Conservation (phyloP, 306 rosid species). For the Pterocarpus macrocarpus region DNA sequence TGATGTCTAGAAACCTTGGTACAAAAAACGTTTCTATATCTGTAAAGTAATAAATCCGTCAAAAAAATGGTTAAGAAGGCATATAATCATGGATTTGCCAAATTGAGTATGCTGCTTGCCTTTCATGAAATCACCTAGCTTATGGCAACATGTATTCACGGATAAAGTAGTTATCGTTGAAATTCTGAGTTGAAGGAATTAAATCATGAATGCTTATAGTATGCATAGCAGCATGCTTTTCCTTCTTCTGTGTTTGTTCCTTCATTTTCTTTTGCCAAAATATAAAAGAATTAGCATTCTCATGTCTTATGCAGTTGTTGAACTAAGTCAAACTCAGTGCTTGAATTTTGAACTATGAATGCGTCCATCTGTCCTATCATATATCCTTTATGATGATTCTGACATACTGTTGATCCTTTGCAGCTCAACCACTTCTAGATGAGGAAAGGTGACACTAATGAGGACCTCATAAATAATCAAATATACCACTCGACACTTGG, state of each 20-base stretch:
- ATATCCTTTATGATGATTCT: conserved; percentile 22
- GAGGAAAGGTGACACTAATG: conserved; percentile 58
- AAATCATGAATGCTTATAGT: neutral
- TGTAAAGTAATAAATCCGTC: conserved; percentile 1
- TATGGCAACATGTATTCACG: conserved; percentile 5
- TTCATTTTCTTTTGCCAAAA: conserved; percentile 3
- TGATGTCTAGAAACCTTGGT: neutral
- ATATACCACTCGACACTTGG: conserved; percentile 29
- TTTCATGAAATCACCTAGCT: conserved; percentile 3
- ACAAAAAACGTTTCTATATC: neutral
- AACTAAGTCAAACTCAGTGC: neutral
- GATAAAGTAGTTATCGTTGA: conserved; percentile 12
- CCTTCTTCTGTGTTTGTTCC: neutral
- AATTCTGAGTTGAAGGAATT: neutral
- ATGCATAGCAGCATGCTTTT: neutral
- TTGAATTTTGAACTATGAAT: conserved; percentile 26
- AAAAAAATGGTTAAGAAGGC: neutral
- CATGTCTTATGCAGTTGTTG: conserved; percentile 8
- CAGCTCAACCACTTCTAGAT: conserved; percentile 69
- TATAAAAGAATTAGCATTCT: neutral
- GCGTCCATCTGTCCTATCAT: neutral
- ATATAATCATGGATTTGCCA: neutral
- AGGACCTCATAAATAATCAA: conserved; percentile 46
- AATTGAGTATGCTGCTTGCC: conserved; percentile 4
- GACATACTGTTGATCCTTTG: conserved; percentile 37